phyloP scores from a whole-genome alignment of 208 protist genomes.

The Trypanosoma melophagium region DNA sequence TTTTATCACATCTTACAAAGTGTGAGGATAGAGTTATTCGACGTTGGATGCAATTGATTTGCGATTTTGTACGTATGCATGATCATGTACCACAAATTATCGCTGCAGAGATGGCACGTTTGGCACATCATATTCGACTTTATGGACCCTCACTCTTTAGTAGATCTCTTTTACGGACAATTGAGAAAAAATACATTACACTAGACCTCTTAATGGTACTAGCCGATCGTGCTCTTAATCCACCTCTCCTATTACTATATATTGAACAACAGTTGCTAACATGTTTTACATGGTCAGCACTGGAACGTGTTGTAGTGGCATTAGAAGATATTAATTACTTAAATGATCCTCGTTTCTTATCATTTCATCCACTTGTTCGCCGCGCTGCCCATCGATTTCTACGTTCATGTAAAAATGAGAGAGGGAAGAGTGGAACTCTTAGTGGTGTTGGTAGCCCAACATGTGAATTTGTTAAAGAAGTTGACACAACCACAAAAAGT shows the following conservation, averaged over 20 bases:
- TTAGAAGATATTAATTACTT: conserved; percentile 40
- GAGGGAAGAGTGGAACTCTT: neutral
- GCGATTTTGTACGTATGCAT: conserved; percentile 54
- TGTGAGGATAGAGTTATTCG: conserved; percentile 34
- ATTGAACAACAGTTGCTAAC: conserved; percentile 36
- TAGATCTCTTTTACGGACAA: conserved; percentile 29
- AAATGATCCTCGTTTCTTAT: conserved; percentile 32
- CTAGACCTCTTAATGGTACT: conserved; percentile 40
- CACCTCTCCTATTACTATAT: conserved; percentile 54
- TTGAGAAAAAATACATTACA: conserved; percentile 54
- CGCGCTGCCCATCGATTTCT: conserved; percentile 16
- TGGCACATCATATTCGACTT: conserved; percentile 63
- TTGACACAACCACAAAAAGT: too few relatives aligned
- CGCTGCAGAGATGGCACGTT: conserved; percentile 51
- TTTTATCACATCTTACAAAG: conserved; percentile 63
- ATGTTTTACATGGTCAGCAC: conserved; percentile 38
- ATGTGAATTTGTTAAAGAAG: too few relatives aligned
- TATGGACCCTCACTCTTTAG: conserved; percentile 59
- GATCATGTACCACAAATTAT: conserved; percentile 62
- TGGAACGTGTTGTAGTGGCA: conserved; percentile 32
- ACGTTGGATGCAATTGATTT: conserved; percentile 60
- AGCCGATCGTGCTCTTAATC: conserved; percentile 54
- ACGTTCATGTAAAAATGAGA: conserved; percentile 8
- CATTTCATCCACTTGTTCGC: conserved; percentile 37
- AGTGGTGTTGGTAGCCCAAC: neutral